Conservation (phyloP, 805 yeast genomes). For the Hanseniaspora thailandica region DNA sequence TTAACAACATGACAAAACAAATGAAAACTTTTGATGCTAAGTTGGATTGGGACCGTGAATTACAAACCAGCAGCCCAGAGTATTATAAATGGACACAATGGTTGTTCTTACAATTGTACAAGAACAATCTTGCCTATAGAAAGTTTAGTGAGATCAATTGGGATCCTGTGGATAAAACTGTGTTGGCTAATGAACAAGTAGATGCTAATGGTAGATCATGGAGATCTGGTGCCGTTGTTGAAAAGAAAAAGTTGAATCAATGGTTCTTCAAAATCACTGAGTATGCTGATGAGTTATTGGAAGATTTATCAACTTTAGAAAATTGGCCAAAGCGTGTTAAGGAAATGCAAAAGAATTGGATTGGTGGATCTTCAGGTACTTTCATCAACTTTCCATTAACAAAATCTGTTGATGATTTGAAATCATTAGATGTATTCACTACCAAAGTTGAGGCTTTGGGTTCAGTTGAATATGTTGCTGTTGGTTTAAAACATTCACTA, state of each 20-base stretch:
- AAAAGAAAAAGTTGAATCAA: slow-evolving; percentile 66
- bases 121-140: slow-evolving; percentile 74
- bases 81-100: slow-evolving; percentile 90
- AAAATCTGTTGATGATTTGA: slow-evolving; percentile 19
- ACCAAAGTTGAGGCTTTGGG: slow-evolving; percentile 83
- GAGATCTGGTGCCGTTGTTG: slow-evolving; percentile 94
- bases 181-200: slow-evolving; percentile 92
- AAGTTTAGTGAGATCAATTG: slow-evolving; percentile 85
- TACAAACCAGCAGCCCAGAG: slow-evolving; percentile 73
- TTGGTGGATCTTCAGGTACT: slow-evolving; percentile 76
- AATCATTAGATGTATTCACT: slow-evolving; percentile 50
- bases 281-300: slow-evolving; percentile 54
- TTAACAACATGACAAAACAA: slow-evolving; percentile 76
- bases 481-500: slow-evolving; percentile 61
- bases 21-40: slow-evolving; percentile 66
- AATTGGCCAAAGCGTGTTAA: slow-evolving; percentile 86
- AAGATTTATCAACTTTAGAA: slow-evolving; percentile 49
- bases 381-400: slow-evolving; percentile 41
- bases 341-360: slow-evolving; percentile 88
- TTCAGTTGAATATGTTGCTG: slow-evolving; percentile 71
- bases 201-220: slow-evolving; percentile 84
- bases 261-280: slow-evolving; percentile 90
- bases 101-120: slow-evolving; percentile 59
- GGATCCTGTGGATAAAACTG: slow-evolving; percentile 96
- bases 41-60: slow-evolving; percentile 88